These are phyloP conservation scores for Verticillium nonalfalfae DNA, from an alignment of 2,329 filamentous ascomycete genomes.

Conservation along the genomic window DNA sequence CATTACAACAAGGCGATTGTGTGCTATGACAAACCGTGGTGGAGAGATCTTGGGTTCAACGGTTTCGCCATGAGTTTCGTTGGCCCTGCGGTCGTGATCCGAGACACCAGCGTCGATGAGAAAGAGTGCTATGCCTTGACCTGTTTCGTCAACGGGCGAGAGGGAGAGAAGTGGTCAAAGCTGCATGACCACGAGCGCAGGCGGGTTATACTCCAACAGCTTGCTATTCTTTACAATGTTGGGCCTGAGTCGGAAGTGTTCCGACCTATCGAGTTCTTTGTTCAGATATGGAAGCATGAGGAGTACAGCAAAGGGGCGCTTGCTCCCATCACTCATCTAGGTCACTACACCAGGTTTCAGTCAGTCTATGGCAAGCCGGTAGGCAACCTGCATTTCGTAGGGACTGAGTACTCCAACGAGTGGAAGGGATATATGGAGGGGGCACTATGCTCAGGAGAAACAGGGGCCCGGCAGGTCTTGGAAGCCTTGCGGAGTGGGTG, in stretches of 20 bases:
- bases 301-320: conserved; percentile 24
- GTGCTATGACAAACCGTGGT: conserved; percentile 24
- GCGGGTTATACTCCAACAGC: conserved; percentile 23
- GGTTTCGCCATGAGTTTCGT: conserved; percentile 31
- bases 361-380: conserved; percentile 22
- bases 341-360: conserved; percentile 19
- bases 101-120: conserved; percentile 31
- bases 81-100: conserved; percentile 30
- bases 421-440: conserved; percentile 57
- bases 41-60: conserved; percentile 24
- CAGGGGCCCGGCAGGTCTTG: not conserved
- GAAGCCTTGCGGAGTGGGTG: not conserved
- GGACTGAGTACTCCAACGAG: conserved; percentile 43
- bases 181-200: conserved; percentile 18
- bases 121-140: conserved; percentile 25
- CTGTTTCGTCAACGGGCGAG: conserved; percentile 32
- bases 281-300: conserved; percentile 25
- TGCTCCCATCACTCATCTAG: conserved; percentile 23
- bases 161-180: conserved; percentile 26
- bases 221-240: conserved; percentile 20
- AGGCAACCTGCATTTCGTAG: conserved; percentile 44
- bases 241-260: conserved; percentile 13
- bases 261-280: conserved; percentile 20
- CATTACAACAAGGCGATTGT: conserved; percentile 36
- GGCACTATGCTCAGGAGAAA: conserved; percentile 37